A percentile compares a stretch with the other conserved stretches of the same genome.
These are phyloP conservation scores for Henckelia pumila DNA, from an alignment of 257 asterid species.

Conservation along the genomic window DNA sequence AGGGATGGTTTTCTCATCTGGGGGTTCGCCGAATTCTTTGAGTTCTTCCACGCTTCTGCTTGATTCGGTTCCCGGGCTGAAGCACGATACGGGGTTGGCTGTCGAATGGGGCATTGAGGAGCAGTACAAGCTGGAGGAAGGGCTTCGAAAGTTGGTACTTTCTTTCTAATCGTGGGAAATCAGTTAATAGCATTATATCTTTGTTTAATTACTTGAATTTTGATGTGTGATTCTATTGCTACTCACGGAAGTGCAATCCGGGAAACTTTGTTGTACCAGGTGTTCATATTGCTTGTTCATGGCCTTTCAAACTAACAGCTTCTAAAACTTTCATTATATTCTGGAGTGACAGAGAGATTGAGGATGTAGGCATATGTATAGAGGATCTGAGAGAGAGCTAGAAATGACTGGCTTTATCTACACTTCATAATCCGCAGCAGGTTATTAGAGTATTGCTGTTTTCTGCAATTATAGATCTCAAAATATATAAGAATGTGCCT, in stretches of 20 bases:
- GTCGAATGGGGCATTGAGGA: slow-evolving; percentile 84
- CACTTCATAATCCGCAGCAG: not conserved
- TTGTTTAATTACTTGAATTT: not conserved
- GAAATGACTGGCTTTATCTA: not conserved
- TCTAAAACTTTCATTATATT: not conserved
- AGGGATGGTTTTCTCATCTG: slow-evolving; percentile 45
- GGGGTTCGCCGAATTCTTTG: slow-evolving; percentile 38
- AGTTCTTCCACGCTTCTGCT: slow-evolving; percentile 42
- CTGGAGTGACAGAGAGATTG: not conserved
- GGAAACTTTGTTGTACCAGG: not conserved
- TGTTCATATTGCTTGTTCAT: slow-evolving; percentile 2
- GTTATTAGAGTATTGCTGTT: not conserved
- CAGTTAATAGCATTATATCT: not conserved
- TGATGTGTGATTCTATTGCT: not conserved
- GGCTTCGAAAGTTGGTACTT: slow-evolving; percentile 79
- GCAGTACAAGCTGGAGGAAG: slow-evolving; percentile 74
- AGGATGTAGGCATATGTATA: not conserved
- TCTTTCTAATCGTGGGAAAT: slow-evolving; percentile 33
- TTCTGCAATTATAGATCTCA: not conserved
- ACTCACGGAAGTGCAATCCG: slow-evolving; percentile 1
- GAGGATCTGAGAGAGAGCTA: slow-evolving; percentile 5
- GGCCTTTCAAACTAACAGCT: not conserved
- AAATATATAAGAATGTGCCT: not conserved
- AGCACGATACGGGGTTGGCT: slow-evolving; percentile 73
- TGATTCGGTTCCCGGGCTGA: slow-evolving; percentile 69